Conservation (phyloP, 352 stramenopile species). For the Globisporangium acanthophoron region DNA sequence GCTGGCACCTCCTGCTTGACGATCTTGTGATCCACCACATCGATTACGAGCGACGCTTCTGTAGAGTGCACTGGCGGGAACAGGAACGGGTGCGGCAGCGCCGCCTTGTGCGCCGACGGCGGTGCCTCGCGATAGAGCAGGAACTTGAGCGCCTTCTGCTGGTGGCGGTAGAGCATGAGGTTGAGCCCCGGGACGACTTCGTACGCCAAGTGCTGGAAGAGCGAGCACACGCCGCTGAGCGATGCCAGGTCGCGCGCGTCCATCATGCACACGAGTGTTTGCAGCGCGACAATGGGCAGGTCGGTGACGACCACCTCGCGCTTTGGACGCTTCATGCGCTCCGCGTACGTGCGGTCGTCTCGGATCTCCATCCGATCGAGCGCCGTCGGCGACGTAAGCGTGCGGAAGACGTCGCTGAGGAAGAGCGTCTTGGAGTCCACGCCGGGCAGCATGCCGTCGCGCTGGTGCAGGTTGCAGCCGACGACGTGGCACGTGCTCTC, state of each 20-base stretch:
- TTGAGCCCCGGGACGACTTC: conserved; percentile 76
- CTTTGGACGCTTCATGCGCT: conserved; percentile 33
- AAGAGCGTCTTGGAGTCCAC: conserved; percentile 25
- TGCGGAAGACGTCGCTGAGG: conserved; percentile 67
- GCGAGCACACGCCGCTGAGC: conserved; percentile 54
- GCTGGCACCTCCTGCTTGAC: conserved; percentile 10
- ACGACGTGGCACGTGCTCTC: conserved; percentile 61
- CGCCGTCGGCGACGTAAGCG: conserved; percentile 48
- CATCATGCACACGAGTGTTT: conserved; percentile 54
- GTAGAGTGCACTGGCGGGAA: conserved; percentile 21
- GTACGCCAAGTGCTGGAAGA: conserved; percentile 80
- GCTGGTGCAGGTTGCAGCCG: conserved; percentile 47
- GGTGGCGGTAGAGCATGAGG: conserved; percentile 68
- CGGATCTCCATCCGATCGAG: conserved; percentile 64
- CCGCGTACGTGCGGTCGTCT: conserved; percentile 54
- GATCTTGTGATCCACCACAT: conserved; percentile 53
- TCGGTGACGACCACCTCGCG: conserved; percentile 54
- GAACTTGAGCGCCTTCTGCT: conserved; percentile 72
- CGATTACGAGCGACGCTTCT: conserved; percentile 25
- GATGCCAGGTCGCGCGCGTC: conserved; percentile 52
- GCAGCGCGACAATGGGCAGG: conserved; percentile 50
- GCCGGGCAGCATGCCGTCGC: conserved; percentile 4
- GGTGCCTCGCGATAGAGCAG: conserved; percentile 65
- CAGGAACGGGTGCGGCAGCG: conserved; percentile 43
- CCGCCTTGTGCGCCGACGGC: conserved; percentile 6